Conservation (phyloP, 139 green algal species). For the Chlamydomonas schloesseri region DNA sequence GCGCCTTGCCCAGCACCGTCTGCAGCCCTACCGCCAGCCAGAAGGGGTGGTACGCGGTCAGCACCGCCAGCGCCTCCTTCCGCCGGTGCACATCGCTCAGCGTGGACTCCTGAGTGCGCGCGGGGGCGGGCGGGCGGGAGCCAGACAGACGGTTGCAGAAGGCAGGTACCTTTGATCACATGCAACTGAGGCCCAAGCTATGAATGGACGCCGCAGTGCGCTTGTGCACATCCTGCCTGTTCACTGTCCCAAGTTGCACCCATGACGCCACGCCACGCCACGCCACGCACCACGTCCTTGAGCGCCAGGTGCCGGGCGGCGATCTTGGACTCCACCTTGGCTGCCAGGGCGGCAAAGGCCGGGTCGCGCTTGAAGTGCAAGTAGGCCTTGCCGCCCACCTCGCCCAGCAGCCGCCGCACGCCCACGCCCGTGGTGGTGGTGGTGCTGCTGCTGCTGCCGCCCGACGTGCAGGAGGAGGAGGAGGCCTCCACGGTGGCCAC, state of each 20-base stretch:
- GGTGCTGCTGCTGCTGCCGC: not conserved
- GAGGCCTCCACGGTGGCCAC: not conserved
- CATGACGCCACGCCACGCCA: too few relatives aligned
- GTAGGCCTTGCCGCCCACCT: slow-evolving; percentile 35
- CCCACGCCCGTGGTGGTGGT: not conserved
- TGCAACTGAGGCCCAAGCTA: too few relatives aligned
- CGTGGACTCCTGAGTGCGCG: slow-evolving; percentile 1
- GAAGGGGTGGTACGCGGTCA: slow-evolving; percentile 87
- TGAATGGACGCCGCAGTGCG: too few relatives aligned
- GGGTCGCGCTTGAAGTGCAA: slow-evolving; percentile 23
- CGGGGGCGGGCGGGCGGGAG: too few relatives aligned
- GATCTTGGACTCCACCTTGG: slow-evolving; percentile 31
- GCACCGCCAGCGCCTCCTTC: slow-evolving; percentile 61
- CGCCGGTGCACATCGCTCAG: slow-evolving; percentile 33
- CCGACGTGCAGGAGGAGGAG: not conserved
- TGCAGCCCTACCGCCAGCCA: slow-evolving; percentile 85
- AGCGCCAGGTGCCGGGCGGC: slow-evolving; percentile 14
- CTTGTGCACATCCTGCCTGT: too few relatives aligned
- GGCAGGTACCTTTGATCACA: too few relatives aligned
- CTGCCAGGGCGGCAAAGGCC: not conserved
- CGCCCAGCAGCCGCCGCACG: slow-evolving; percentile 15
- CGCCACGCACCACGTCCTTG: slow-evolving; percentile 9
- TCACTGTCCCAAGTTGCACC: too few relatives aligned
- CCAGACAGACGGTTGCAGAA: too few relatives aligned
- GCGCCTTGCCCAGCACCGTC: slow-evolving; percentile 37